phyloP scores from a whole-genome alignment of 208 protist genomes.

The Trypanosoma mega region DNA sequence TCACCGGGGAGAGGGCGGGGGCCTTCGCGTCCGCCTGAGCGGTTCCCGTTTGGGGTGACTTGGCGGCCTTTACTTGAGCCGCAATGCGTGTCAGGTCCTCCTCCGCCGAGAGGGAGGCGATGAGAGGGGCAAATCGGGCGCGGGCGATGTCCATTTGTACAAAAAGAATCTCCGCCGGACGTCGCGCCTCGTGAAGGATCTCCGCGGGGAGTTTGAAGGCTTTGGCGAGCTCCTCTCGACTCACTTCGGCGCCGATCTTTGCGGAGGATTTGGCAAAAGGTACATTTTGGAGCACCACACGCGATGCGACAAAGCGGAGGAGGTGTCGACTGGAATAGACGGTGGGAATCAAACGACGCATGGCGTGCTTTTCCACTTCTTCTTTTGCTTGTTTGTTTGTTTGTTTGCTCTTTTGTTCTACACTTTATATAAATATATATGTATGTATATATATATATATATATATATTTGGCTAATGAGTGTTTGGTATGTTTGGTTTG shows the following conservation, averaged over 20 bases:
- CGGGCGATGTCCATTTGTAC: constrained; percentile 73
- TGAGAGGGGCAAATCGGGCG: constrained; percentile 53
- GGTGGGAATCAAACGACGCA: background rate
- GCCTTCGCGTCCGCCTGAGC: constrained; percentile 24
- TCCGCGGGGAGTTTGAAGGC: constrained; percentile 48
- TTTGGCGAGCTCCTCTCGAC: constrained; percentile 47
- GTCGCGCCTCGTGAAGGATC: constrained; percentile 51
- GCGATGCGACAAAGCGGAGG: constrained; percentile 43
- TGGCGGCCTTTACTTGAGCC: constrained; percentile 45
- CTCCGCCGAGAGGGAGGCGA: constrained; percentile 43
- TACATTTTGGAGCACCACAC: constrained; percentile 53
- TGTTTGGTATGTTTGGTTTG: background rate
- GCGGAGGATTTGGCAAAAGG: constrained; percentile 30
- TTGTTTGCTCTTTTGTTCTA: too few species aligned
- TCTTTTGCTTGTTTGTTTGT: background rate
- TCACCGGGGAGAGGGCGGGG: constrained; percentile 27
- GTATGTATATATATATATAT: background rate
- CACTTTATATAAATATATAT: background rate
- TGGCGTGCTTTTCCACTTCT: background rate
- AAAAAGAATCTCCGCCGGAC: constrained; percentile 52
- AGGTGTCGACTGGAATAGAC: background rate
- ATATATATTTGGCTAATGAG: background rate
- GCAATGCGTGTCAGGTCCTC: constrained; percentile 65
- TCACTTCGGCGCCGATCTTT: constrained; percentile 48
- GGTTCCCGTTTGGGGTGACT: too few species aligned